A percentile compares a stretch with the other conserved stretches of the same genome.
These are phyloP conservation scores for Claviceps citrina DNA, from an alignment of 2,329 filamentous ascomycete species.

Conservation along the genomic window DNA sequence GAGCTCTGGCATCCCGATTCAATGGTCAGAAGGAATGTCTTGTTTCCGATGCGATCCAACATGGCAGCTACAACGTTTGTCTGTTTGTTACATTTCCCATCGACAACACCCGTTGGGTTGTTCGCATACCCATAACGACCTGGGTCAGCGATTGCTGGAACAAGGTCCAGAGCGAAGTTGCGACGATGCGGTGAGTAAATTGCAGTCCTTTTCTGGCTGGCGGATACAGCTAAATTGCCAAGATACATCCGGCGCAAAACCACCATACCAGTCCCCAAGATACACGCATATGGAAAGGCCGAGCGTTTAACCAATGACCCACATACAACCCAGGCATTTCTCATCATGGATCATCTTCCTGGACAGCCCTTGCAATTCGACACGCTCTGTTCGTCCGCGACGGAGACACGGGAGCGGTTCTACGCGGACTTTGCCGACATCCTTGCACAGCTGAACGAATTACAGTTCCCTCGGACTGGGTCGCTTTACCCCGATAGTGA, in stretches of 20 bases:
- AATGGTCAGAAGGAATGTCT: neutral
- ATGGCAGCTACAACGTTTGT: neutral
- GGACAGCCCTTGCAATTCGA: neutral
- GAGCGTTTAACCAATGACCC: neutral
- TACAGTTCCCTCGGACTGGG: neutral
- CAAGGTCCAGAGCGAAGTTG: neutral
- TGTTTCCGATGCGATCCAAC: neutral
- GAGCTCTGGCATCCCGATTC: neutral
- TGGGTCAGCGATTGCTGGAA: neutral
- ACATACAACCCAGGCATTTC: neutral
- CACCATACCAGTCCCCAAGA: neutral
- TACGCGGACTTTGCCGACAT: neutral
- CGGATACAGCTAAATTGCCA: no score
- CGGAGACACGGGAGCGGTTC: neutral
- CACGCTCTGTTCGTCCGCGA: neutral
- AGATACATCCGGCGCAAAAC: neutral
- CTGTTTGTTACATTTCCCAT: neutral
- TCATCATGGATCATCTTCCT: neutral
- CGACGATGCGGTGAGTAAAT: neutral
- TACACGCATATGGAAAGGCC: neutral
- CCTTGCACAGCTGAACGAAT: neutral
- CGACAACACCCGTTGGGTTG: neutral
- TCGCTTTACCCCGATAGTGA: neutral
- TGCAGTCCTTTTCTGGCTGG: no score
- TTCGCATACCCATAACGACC: neutral